Percentiles rank a stretch among this genome's conserved stretches.
Evolutionary conservation across 164 flowering plant species (phyloP).

Genomic region (Kingdonia uniflora): DNA sequence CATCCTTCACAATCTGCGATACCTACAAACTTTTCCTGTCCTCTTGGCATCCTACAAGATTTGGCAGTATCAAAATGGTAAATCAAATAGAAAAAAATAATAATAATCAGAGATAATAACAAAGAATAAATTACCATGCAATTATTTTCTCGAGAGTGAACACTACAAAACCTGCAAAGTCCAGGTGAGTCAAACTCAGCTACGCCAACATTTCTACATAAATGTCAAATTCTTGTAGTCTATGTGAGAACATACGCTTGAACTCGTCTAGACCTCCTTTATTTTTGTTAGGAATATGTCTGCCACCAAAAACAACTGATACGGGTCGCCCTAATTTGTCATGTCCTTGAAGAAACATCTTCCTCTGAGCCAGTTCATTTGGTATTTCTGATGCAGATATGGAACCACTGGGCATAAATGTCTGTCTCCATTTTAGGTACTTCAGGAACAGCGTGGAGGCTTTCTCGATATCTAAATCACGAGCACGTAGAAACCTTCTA

Average conservation of each 20-base stretch:
- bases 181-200: not conserved
- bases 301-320: constrained; percentile 13
- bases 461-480: no score
- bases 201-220: not conserved
- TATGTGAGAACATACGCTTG: constrained; percentile 40
- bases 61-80: not conserved
- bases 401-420: constrained; percentile 44
- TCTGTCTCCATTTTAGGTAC: no score
- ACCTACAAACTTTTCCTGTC: constrained; percentile 54
- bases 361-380: constrained; percentile 56
- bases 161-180: constrained; percentile 46
- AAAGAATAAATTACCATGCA: constrained; percentile 37
- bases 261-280: constrained; percentile 53
- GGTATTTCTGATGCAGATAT: constrained; percentile 40
- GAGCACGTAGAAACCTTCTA: constrained; percentile 86
- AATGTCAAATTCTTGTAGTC: not conserved
- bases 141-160: constrained; percentile 55
- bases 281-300: constrained; percentile 36
- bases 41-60: constrained; percentile 44
- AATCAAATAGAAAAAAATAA: no score
- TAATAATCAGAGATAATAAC: no score
- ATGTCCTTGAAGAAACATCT: no score
- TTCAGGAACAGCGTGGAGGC: no score
- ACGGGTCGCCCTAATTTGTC: constrained; percentile 19
- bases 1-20: constrained; percentile 78